A percentile compares a stretch with the other conserved stretches of the same genome.
Conservation (phyloP, 345 rosid species). For the Eucalyptus viminalis region DNA sequence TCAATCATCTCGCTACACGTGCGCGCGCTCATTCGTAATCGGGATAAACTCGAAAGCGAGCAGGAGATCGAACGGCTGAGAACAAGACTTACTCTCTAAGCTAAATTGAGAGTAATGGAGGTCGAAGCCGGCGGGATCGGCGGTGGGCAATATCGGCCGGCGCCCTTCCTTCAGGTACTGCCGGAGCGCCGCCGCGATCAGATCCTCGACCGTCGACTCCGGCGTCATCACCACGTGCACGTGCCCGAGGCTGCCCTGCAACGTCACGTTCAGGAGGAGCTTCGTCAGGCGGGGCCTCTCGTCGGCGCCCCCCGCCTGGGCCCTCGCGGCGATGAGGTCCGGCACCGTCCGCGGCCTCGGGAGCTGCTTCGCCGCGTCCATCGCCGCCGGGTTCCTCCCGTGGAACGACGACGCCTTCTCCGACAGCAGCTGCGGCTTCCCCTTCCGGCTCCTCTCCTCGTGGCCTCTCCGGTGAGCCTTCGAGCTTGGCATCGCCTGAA, state of each 20-base stretch:
- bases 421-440: constrained; percentile 11
- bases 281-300: constrained; percentile 56
- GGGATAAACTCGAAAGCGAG: neutral
- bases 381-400: constrained; percentile 17
- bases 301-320: neutral
- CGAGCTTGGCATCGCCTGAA: constrained; percentile 28
- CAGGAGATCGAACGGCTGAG: neutral
- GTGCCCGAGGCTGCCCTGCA: constrained; percentile 80
- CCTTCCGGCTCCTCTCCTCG: constrained; percentile 45
- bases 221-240: constrained; percentile 63
- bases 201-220: constrained; percentile 53
- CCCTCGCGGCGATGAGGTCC: constrained; percentile 27
- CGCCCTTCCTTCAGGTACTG: constrained; percentile 74
- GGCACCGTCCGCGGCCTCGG: constrained; percentile 64
- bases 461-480: constrained; percentile 40
- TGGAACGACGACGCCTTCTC: constrained; percentile 67
- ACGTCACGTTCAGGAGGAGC: constrained; percentile 71
- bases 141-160: constrained; percentile 40
- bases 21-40: neutral
- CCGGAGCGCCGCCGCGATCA: constrained; percentile 35
- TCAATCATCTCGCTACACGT: neutral
- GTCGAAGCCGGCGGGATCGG: constrained; percentile 42
- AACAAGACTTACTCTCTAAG: constrained; percentile 62
- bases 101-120: constrained; percentile 97
- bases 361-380: constrained; percentile 19